Conservation (phyloP, 2,329 filamentous ascomycete genomes). For the Penicillium sp. region DNA sequence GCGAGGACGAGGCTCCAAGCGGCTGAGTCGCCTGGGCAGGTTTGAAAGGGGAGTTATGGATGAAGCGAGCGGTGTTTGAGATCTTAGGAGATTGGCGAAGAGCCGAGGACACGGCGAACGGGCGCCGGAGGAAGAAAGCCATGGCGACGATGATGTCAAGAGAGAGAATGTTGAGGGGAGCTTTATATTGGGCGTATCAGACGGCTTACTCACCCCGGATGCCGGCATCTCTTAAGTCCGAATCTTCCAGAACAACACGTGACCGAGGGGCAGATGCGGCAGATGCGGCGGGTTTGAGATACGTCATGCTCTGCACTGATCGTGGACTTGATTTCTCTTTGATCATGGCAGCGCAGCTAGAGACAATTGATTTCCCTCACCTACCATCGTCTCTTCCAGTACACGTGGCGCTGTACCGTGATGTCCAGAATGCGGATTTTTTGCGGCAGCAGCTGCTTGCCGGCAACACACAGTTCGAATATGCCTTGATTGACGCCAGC, state of each 20-base stretch:
- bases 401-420: conserved; percentile 70
- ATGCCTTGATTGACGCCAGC: conserved; percentile 85
- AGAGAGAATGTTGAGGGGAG: conserved; percentile 10
- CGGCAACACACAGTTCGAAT: conserved; percentile 82
- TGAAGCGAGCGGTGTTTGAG: conserved; percentile 52
- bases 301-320: conserved; percentile 11
- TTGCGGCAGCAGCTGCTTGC: conserved; percentile 80
- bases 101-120: conserved; percentile 60
- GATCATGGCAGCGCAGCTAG: conserved; percentile 46
- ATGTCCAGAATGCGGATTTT: conserved; percentile 73
- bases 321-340: conserved; percentile 3
- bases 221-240: conserved; percentile 22
- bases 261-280: conserved; percentile 6
- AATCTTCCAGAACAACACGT: conserved; percentile 23
- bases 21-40: conserved; percentile 45
- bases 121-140: conserved; percentile 63
- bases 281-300: conserved; percentile 9
- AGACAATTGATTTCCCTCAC: conserved; percentile 72
- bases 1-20: conserved; percentile 37
- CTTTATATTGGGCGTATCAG: conserved; percentile 29
- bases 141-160: conserved; percentile 42
- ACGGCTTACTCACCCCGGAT: conserved; percentile 21
- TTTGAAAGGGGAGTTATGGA: conserved; percentile 59
- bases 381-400: conserved; percentile 65
- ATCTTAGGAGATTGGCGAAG: conserved; percentile 57